Percentiles rank a stretch among this genome's conserved stretches.
Conservation (phyloP, 1,284 basidiomycete species). For the Cryptococcus floricola region DNA sequence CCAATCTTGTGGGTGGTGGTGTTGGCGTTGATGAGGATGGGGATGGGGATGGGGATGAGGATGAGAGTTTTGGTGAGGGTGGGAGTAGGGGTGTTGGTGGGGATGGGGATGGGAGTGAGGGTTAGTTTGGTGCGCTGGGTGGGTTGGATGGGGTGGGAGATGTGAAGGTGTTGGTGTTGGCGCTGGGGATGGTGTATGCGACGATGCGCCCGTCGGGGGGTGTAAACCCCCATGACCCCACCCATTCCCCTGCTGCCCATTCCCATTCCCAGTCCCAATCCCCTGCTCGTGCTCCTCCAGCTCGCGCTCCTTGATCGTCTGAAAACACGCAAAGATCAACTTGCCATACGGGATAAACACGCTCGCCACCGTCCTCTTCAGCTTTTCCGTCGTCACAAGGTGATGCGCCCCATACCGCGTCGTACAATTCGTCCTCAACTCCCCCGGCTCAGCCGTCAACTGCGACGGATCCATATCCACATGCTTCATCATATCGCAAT, state of each 20-base stretch:
- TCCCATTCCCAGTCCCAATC: no score
- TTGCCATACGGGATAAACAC: slow-evolving; percentile 90
- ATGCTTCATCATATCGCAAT: slow-evolving; percentile 72
- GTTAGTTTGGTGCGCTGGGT: background rate
- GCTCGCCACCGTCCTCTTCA: slow-evolving; percentile 67
- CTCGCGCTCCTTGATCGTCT: slow-evolving; percentile 68
- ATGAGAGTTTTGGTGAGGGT: background rate
- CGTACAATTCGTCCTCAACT: slow-evolving; percentile 88
- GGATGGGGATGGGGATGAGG: slow-evolving; percentile 5
- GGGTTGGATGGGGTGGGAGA: background rate
- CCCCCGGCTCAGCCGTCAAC: slow-evolving; percentile 52
- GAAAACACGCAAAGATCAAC: slow-evolving; percentile 53
- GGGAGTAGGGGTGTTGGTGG: background rate
- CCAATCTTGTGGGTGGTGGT: background rate
- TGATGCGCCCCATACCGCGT: slow-evolving; percentile 82
- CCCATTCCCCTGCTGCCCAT: no score
- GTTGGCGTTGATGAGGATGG: slow-evolving; percentile 5
- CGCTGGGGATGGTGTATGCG: background rate
- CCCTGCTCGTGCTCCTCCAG: no score
- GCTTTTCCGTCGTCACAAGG: slow-evolving; percentile 58
- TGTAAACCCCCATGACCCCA: background rate
- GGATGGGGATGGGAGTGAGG: background rate
- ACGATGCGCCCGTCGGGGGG: background rate
- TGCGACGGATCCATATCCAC: slow-evolving; percentile 62
- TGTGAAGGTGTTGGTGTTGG: background rate